Conservation (phyloP, 768 basidiomycete species). For the Thelephora aurantiotincta region DNA sequence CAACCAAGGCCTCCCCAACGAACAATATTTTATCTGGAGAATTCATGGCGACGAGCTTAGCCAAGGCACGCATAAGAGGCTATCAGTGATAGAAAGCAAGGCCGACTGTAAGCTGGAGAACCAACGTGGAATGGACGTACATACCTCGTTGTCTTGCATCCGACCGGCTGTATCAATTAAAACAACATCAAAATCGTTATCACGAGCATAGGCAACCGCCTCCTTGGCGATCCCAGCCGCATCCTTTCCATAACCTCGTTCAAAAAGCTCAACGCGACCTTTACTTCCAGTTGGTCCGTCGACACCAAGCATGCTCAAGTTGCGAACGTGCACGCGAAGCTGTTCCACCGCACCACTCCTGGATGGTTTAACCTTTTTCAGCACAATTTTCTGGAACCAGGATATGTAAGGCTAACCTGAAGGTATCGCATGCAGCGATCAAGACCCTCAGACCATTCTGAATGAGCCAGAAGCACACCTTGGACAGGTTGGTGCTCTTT, state of each 20-base stretch:
- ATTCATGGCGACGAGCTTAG: conserved; percentile 91
- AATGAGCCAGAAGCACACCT: conserved; percentile 98
- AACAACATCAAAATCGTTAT: conserved; percentile 90
- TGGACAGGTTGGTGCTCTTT: conserved; percentile 94
- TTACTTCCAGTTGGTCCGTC: conserved; percentile 53
- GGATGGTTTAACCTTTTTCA: not conserved
- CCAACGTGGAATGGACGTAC: conserved; percentile 6
- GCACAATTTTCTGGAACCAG: not conserved
- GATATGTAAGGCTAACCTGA: conserved; percentile 38
- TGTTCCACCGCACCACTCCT: conserved; percentile 98
- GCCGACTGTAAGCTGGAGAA: conserved; percentile 2
- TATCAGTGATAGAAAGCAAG: conserved; percentile 16
- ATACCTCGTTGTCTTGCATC: conserved; percentile 98
- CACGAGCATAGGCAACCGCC: conserved; percentile 78
- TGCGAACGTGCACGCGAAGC: conserved; percentile 89
- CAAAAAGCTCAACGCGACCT: conserved; percentile 82
- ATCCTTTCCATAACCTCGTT: conserved; percentile 96
- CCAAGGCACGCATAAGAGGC: conserved; percentile 97
- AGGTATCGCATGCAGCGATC: conserved; percentile 98
- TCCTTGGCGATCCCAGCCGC: conserved; percentile 97
- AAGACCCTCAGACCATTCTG: conserved; percentile 89
- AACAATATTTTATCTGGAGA: conserved; percentile 96
- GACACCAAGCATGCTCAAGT: conserved; percentile 72
- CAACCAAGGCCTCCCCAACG: conserved; percentile 95
- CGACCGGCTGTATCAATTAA: conserved; percentile 96